Evolutionary conservation across 2,329 filamentous ascomycete genomes (phyloP), one percentile per base, ranked within the genome.

Genomic region (Colletotrichum simmondsii): DNA sequence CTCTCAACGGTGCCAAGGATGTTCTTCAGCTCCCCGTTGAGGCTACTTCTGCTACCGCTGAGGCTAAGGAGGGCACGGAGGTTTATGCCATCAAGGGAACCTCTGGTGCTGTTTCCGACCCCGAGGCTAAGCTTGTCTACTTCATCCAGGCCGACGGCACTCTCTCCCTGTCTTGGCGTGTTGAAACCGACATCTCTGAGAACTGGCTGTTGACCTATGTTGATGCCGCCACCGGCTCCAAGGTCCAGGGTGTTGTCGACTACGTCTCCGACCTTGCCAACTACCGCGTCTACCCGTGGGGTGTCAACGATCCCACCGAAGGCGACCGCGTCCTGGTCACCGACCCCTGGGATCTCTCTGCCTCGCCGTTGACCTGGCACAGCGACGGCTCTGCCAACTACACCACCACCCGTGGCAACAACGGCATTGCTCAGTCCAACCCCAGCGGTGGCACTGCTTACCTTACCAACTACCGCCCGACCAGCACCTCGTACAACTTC

Each of bases 121-220:
- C 88, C 3, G 84, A 87, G 76, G 87, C 86, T 12, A 83, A 83
- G 66, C 80, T 89, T 16, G 84, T 88, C 73, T 89, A 89, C 79
- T 81, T 88, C 63, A 81, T 85, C 74, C 86, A 84, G 74, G 75
- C 80, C 0, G 82, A 87, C 35, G 84, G 83, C 54, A 79, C 77
- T 3, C 80, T 89, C 6, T 81, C 82, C 6, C 80, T 88, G 46
- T 82, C 85, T 0, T 90, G 87, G 87, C 83, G 87, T 76, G 80
- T 89, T 12, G 87, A 89, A 81, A 89, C 87, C 2, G 87, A 89
- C 69, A 79, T 89, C 59, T 73, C 81, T 16, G 83, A 83, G 73
- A 86, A 88, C 78, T 89, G 86, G 86, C 82, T 89, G n/a, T 78
- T 88, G 46, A 85, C 86, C 3, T 89, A 89, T 75, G 83, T 89